Evolutionary conservation across 257 asterid genomes (phyloP).

Genomic region (Echites panduratus): DNA sequence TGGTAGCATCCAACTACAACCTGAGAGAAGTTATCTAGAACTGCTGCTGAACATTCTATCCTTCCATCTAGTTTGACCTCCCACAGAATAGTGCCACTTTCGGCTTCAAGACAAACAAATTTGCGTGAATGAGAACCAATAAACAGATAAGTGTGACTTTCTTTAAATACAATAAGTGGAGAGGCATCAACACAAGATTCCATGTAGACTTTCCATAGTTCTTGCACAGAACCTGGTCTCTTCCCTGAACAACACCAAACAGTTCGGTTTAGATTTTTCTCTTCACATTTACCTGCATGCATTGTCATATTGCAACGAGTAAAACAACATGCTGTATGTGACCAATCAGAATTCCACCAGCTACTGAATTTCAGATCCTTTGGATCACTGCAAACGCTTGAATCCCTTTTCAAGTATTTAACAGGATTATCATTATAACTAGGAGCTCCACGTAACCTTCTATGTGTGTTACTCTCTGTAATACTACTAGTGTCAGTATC

Average conservation of each 20-base stretch:
- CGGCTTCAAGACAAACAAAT: slow-evolving; percentile 64
- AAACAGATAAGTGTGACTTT: slow-evolving; percentile 47
- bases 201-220: slow-evolving; percentile 65
- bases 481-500: slow-evolving; percentile 20
- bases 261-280: slow-evolving; percentile 24
- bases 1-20: slow-evolving; percentile 88
- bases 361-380: slow-evolving; percentile 20
- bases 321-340: slow-evolving; percentile 51
- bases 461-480: slow-evolving; percentile 23
- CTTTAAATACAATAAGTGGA: slow-evolving; percentile 68
- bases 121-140: slow-evolving; percentile 86
- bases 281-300: slow-evolving; percentile 42
- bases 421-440: slow-evolving; percentile 26
- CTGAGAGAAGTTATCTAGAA: slow-evolving; percentile 76
- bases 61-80: slow-evolving; percentile 72
- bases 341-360: slow-evolving; percentile 27
- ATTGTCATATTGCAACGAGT: slow-evolving; percentile 71
- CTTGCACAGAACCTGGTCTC: slow-evolving; percentile 44
- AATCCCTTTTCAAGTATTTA: slow-evolving; percentile 46
- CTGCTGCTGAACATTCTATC: slow-evolving; percentile 85
- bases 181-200: slow-evolving; percentile 96
- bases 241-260: slow-evolving; percentile 36
- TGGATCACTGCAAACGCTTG: slow-evolving; percentile 15
- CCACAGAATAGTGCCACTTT: slow-evolving; percentile 75
- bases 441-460: slow-evolving; percentile 21